Evolutionary conservation across 2,329 filamentous ascomycete genomes (phyloP), one percentile per base, ranked within the genome.

Genomic region (Rutstroemia sp.): DNA sequence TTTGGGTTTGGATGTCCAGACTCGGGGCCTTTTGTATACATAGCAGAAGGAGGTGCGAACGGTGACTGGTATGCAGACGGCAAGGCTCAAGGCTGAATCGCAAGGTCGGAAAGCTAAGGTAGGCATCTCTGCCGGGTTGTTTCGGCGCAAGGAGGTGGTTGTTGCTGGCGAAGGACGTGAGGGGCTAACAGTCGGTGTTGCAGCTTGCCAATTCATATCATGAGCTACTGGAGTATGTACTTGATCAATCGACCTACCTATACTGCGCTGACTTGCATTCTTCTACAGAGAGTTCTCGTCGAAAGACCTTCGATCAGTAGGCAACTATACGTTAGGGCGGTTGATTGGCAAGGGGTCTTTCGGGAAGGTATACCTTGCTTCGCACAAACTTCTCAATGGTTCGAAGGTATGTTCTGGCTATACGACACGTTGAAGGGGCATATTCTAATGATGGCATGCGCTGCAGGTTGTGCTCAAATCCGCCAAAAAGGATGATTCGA

Each of bases 281-380:
- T 50, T 57, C 25, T 63, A 58, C 71, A 96, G 90, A 76, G 92
- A 97, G 75, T 99, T 99, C 76, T 87, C 89, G 59, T 90, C 89
- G 65, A 88, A 87, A 70, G 92, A 99, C 63, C 83, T 99, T 64
- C 87, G 88, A 68, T 89, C 86, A 54, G 94, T 99, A 59, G 94
- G 94, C 65, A 97, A 96, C 75, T 99, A 99, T 73, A 86, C 86
- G 38, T 81, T 99, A 57, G 94, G 94, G 47, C 86, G 86, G 58
- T 78, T 99, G 57, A 96, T 99, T 70, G 94, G 94, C 64, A 99
- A 97, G 71, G 94, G 94, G 57, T 96, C 92, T 61, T 99, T 99
- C 73, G 94, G 94, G 67, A 97, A 96, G 75, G 94, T 99, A 67
- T 99, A 99, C 72, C 80, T 99, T 58, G 94, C 92, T 57, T 84